phyloP scores from a whole-genome alignment of 2,329 filamentous ascomycete species.

The Daldinia sp. region DNA sequence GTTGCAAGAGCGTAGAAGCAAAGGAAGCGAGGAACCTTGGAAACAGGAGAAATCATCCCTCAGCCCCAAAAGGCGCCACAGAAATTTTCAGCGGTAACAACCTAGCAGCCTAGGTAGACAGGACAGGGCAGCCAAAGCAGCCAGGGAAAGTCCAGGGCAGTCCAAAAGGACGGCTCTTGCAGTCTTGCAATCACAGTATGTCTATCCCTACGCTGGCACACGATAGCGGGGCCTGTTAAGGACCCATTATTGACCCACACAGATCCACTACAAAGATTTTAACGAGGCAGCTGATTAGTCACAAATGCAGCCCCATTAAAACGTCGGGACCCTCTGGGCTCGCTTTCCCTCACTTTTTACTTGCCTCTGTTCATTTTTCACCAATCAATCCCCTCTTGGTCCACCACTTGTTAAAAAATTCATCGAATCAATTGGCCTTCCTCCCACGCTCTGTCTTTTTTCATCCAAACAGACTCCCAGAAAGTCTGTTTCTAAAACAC shows the following conservation, averaged over 20 bases:
- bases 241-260: conserved; percentile 10
- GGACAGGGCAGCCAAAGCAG: no score
- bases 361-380: conserved; percentile 48
- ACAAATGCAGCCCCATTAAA: conserved; percentile 48
- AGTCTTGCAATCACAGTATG: conserved; percentile 24
- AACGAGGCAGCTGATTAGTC: conserved; percentile 47
- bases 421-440: conserved; percentile 48
- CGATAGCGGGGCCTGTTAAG: conserved; percentile 8
- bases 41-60: conserved; percentile 10
- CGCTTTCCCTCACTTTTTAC: conserved; percentile 46
- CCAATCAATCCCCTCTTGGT: conserved; percentile 49
- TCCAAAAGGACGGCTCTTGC: no score
- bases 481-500: conserved; percentile 44
- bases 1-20: neutral
- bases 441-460: conserved; percentile 38
- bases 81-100: conserved; percentile 21
- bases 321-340: conserved; percentile 42
- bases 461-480: conserved; percentile 43
- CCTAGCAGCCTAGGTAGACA: no score
- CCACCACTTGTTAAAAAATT: conserved; percentile 45
- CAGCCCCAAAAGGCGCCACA: conserved; percentile 36
- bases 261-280: conserved; percentile 33
- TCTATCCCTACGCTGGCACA: conserved; percentile 32
- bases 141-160: no score
- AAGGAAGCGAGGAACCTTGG: conserved; percentile 18